Conservation (phyloP, 106 monocot species). For the Amphibolis antarctica region DNA sequence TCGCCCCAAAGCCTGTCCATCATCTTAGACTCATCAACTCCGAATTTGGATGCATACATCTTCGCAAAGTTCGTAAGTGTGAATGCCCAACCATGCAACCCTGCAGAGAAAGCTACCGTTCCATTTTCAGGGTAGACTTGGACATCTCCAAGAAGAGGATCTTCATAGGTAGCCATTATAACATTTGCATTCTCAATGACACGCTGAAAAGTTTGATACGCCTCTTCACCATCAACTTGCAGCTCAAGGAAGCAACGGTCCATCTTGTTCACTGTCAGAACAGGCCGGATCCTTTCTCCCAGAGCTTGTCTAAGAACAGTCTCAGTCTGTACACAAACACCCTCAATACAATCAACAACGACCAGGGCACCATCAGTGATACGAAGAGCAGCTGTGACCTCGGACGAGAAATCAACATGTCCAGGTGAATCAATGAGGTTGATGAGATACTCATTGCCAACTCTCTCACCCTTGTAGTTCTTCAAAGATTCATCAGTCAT, state of each 20-base stretch:
- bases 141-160: constrained; percentile 41
- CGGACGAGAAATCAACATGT: constrained; percentile 44
- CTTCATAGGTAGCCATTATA: constrained; percentile 49
- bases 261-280: constrained; percentile 43
- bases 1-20: constrained; percentile 49
- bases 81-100: constrained; percentile 43
- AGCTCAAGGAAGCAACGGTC: constrained; percentile 40
- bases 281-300: constrained; percentile 43
- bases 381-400: constrained; percentile 40
- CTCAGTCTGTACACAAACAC: constrained; percentile 45
- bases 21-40: constrained; percentile 41
- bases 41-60: constrained; percentile 45
- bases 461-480: constrained; percentile 30
- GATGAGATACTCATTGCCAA: constrained; percentile 36
- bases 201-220: constrained; percentile 36
- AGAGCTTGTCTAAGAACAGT: constrained; percentile 39
- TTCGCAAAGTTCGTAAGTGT: constrained; percentile 38
- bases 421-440: constrained; percentile 49
- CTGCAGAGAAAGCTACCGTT: constrained; percentile 45
- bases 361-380: constrained; percentile 45
- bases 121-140: constrained; percentile 48
- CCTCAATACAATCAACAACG: constrained; percentile 41
- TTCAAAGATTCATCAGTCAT: constrained; percentile 32
- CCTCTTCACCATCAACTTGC: constrained; percentile 47
- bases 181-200: constrained; percentile 50